Percentiles rank a stretch among this genome's conserved stretches.
phyloP scores from a whole-genome alignment of 2,329 filamentous ascomycete genomes.

The Conoideocrella luteorostrata region DNA sequence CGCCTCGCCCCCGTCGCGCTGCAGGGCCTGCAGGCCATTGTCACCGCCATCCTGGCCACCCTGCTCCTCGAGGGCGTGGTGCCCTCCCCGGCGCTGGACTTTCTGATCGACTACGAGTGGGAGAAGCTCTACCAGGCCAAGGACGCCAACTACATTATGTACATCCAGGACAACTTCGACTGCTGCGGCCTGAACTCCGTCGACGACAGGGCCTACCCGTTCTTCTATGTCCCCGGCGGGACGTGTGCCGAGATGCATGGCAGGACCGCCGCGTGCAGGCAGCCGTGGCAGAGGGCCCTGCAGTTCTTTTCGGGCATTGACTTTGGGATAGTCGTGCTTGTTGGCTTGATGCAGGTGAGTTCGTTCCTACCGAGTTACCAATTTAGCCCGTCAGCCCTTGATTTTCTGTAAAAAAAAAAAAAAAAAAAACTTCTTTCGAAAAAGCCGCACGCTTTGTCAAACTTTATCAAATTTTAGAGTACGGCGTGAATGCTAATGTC shows the following conservation, averaged over 20 bases:
- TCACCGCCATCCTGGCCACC: conserved; percentile 38
- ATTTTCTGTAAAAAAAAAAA: too few species aligned
- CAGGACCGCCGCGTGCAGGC: conserved; percentile 41
- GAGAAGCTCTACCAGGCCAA: conserved; percentile 43
- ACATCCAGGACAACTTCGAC: conserved; percentile 58
- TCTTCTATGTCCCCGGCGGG: conserved; percentile 23
- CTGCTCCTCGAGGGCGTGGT: conserved; percentile 30
- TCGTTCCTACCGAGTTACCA: neutral
- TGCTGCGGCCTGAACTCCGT: conserved; percentile 60
- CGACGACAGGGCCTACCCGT: conserved; percentile 58
- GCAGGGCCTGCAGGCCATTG: conserved; percentile 36
- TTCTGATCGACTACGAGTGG: conserved; percentile 53
- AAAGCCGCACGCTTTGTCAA: too few species aligned
- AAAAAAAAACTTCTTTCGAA: too few species aligned
- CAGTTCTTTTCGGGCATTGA: conserved; percentile 47
- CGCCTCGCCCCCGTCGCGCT: conserved; percentile 23
- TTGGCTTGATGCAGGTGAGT: conserved; percentile 51
- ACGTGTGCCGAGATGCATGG: conserved; percentile 41
- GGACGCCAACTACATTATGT: conserved; percentile 42
- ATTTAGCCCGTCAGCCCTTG: too few species aligned
- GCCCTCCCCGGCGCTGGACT: conserved; percentile 33
- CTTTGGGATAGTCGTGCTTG: conserved; percentile 45
- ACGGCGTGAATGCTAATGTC: neutral
- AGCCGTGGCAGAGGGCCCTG: conserved; percentile 50
- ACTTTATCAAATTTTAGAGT: too few species aligned